Evolutionary conservation across 345 rosid species (phyloP), one percentile per base, ranked within the genome.

Genomic region (Camelina sativa): DNA sequence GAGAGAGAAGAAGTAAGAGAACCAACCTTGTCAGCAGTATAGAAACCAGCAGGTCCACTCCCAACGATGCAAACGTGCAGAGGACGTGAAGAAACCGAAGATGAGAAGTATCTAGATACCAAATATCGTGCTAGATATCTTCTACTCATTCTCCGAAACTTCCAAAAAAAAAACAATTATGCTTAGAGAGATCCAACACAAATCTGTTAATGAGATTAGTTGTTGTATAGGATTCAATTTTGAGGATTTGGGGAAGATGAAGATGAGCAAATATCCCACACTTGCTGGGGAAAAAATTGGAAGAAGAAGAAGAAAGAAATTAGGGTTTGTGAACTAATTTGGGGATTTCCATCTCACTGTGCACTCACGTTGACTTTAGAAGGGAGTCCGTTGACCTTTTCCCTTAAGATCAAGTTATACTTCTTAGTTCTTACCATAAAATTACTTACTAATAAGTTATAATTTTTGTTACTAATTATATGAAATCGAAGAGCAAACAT

Each of bases 21-120:
- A 28, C 1, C 30, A 28, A 28, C 97, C 86, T 90, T 94, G 32
- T 91, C 97, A 25, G 97, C 96, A 16, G 97, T 85, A 71, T 89
- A 93, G 80, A 86, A 87, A 32, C 97, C 97, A 63, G 95, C 96
- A 37, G 97, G 97, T 60, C 98, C 97, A 63, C 93, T 85, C 41
- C 97, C 98, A 50, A 91, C 97, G 17, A 94, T 72, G 63, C 98
- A 94, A 59, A 90, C 91, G 15, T 91, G 89, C 0, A 88, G 66
- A 63, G 88, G 91, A 66, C 67, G 75, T n/a, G 87, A 71, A 44
- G 80, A 69, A 28, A 5, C 73, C 16, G 30, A 28, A 5, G 75
- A 74, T n/a, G 90, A 79, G 35, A 87, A 79, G 77, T 79, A 76
- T 80, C 92, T 74, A 16, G 59, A 60, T 2, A 90, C 55, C 76